These are phyloP conservation scores for Coffea humblotiana DNA, from an alignment of 305 asterid species.

Conservation along the genomic window DNA sequence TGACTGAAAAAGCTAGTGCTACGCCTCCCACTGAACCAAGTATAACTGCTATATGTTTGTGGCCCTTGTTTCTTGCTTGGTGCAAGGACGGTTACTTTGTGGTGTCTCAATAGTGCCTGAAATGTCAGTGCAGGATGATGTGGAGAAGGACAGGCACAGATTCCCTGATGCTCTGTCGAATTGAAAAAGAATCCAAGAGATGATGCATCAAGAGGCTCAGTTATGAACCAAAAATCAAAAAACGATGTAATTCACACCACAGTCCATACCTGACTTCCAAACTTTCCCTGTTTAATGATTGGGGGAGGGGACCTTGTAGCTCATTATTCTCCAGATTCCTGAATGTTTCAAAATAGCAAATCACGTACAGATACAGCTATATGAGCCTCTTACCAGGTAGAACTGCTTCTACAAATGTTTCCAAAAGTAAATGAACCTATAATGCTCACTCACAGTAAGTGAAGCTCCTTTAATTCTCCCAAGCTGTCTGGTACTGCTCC, in stretches of 20 bases:
- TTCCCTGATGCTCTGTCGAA: constrained; percentile 78
- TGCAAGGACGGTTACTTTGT: constrained; percentile 64
- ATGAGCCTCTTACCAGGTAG: constrained; percentile 1
- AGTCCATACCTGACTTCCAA: constrained; percentile 64
- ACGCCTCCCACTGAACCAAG: constrained; percentile 65
- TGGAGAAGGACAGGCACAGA: constrained; percentile 74
- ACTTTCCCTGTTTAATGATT: constrained; percentile 64
- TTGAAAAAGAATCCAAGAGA: neutral
- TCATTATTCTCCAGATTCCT: constrained; percentile 84
- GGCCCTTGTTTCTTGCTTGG: constrained; percentile 56
- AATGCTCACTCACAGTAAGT: constrained; percentile 60
- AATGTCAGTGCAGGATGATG: constrained; percentile 49
- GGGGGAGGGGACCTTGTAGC: constrained; percentile 88
- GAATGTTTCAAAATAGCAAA: constrained; percentile 21
- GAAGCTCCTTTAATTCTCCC: constrained; percentile 76
- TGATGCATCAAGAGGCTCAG: constrained; percentile 5
- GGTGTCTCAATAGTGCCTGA: constrained; percentile 67
- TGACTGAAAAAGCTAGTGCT: constrained; percentile 40
- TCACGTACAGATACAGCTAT: constrained; percentile 13
- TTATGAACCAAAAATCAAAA: constrained; percentile 8
- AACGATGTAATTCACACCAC: constrained; percentile 4
- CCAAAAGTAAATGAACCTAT: neutral
- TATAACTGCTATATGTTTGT: constrained; percentile 46
- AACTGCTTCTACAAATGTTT: neutral
- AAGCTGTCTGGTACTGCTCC: constrained; percentile 76